Evolutionary conservation across 148 eudicot species (phyloP), one percentile per base, ranked within the genome.

Genomic region (Arctostaphylos glauca): DNA sequence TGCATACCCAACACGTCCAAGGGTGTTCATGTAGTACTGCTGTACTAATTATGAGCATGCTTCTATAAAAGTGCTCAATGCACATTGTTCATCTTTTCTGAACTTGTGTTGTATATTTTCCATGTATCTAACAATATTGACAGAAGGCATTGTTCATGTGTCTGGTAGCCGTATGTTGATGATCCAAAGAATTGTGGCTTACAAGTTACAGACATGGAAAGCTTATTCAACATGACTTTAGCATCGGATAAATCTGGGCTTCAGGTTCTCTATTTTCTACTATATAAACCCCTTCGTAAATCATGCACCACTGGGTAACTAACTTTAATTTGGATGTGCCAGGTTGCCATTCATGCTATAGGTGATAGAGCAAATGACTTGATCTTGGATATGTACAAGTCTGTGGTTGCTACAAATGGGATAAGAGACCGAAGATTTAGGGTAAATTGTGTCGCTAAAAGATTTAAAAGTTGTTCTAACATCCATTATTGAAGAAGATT

Each of bases 301-400:
- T 48, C 21, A 74, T 50, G 49, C 25, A 21, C 25, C 21, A 52
- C 75, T 50, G 60, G 15, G 78, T 21, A 5, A 72, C 31, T 46
- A 71, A 31, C 49, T 41, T 73, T 54, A 48, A 31, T 14, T 64
- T 68, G 84, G 66, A 70, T 38, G 41, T 80, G 25, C 81, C 90
- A 96, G 99, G 95, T 97, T 79, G 96, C 97, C 78, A 86, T 97
- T 85, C 99, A 97, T 89, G 97, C 97, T 66, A 94, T 97, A 85
- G 99, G 99, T 83, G 99, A 97, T 82, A 89, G 77, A 81, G 97
- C 99, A 52, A 97, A 97, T 89, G 97, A 87, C 81, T 84, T 93
- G 85, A 85, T 97, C 75, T 88, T 97, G 92, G 96, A 94, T 83
- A 81, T 93, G 92, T 97, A 94, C 85, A 87, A 89, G 82, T 91